Evolutionary conservation across 805 yeast species (phyloP), one percentile per base, ranked within the genome.

Genomic region (Wickerhamiella sergipiensis): DNA sequence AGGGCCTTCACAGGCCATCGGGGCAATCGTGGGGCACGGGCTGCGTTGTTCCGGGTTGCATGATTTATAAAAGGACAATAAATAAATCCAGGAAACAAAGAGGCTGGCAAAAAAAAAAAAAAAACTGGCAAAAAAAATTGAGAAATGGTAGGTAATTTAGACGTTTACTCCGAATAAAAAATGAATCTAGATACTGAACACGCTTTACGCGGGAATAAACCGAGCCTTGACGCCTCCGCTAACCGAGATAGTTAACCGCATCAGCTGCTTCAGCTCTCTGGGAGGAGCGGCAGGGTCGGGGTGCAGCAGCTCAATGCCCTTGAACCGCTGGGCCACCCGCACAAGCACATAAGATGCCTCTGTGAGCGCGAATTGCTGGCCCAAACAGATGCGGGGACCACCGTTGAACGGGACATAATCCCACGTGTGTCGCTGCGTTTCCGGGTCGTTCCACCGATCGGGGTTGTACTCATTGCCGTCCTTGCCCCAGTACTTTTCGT

Each of bases 301-400:
- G 26, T 48, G 50, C 18, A 48, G 24, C 12, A 55, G 51, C 26
- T 55, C 56, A 24, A 59, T 54, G 29, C 52, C 46, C 43, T 48
- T 49, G 60, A 68, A 67, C 55, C 55, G 57, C 58, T 69, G 72
- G 44, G 65, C 57, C 38, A 73, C 60, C 48, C 77, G 68, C 13
- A 67, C 69, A 46, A 73, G 53, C 2, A 70, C 62, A 55, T 72
- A 75, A 19, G 73, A 66, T 12, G 76, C 74, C 62, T 75, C 79
- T 19, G 78, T 74, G 19, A 75, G 68, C 6, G 79, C 80, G 61
- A 74, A 74, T 61, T 75, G 79, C 64, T 75, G 79, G 42, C 79
- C 80, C 50, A 75, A 64, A 59, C 79, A 75, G 52, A 75, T 74
- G 53, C 80, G 63, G 21, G 79, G 79, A 6, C 80, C 80, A 45